A percentile compares a stretch with the other conserved stretches of the same genome.
Conservation (phyloP, 2,329 filamentous ascomycete genomes). For the Colletotrichum sp. region DNA sequence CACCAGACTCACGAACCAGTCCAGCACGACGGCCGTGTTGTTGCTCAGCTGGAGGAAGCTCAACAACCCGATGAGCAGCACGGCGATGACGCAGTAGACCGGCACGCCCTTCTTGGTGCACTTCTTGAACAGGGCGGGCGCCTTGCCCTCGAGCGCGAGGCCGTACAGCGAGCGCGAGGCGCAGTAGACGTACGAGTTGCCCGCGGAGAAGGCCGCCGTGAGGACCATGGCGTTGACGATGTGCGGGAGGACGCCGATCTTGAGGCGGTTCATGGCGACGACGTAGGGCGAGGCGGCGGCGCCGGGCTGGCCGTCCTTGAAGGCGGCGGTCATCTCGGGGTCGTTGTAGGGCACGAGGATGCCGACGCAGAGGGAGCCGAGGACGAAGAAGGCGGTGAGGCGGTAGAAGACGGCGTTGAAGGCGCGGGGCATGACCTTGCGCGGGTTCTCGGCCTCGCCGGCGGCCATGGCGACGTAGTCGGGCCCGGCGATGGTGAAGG, state of each 20-base stretch:
- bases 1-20: constrained; percentile 72
- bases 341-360: constrained; percentile 76
- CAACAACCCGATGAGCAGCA: constrained; percentile 71
- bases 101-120: constrained; percentile 73
- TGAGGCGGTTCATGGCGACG: constrained; percentile 70
- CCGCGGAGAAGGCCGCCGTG: constrained; percentile 69
- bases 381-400: constrained; percentile 75
- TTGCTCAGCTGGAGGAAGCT: constrained; percentile 76
- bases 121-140: constrained; percentile 61
- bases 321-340: constrained; percentile 63
- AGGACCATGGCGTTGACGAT: constrained; percentile 78
- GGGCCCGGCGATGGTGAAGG: constrained; percentile 63
- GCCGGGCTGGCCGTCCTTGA: constrained; percentile 61
- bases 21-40: constrained; percentile 68
- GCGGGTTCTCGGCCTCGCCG: constrained; percentile 74
- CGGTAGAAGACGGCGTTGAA: constrained; percentile 84
- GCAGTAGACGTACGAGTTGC: constrained; percentile 69
- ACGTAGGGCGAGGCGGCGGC: constrained; percentile 74
- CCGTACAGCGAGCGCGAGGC: constrained; percentile 73
- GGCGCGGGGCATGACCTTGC: constrained; percentile 71
- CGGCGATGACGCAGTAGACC: constrained; percentile 72
- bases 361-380: constrained; percentile 75
- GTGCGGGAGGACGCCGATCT: constrained; percentile 68
- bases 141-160: constrained; percentile 71
- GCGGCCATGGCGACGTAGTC: constrained; percentile 62